These are phyloP conservation scores for Scytalidium sp. DNA, from an alignment of 2,329 filamentous ascomycete species.

Conservation along the genomic window DNA sequence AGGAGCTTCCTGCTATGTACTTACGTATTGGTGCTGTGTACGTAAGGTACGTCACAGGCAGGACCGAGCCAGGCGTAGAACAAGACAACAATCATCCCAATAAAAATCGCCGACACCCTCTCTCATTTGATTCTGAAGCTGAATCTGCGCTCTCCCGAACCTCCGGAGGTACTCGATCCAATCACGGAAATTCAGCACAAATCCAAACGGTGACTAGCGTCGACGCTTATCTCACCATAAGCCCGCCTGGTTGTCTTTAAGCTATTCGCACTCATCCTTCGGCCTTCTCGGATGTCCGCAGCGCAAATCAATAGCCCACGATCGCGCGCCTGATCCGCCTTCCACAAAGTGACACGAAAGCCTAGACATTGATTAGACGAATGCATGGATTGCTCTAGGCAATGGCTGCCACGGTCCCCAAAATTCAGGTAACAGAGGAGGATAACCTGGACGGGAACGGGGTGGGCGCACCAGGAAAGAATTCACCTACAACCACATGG, in stretches of 20 bases:
- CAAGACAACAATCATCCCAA: background rate
- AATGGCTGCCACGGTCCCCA: constrained; percentile 27
- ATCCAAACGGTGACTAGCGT: background rate
- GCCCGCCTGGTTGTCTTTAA: background rate
- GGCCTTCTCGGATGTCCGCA: constrained; percentile 9
- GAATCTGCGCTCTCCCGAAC: background rate
- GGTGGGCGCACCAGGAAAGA: constrained; percentile 14
- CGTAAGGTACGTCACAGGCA: too few relatives aligned
- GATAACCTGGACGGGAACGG: constrained; percentile 16
- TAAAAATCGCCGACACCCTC: background rate
- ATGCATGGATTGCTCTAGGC: constrained; percentile 19
- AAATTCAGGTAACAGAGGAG: constrained; percentile 26
- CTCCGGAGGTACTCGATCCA: background rate
- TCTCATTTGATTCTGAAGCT: background rate
- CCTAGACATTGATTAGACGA: constrained; percentile 8
- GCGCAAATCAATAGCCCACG: constrained; percentile 11
- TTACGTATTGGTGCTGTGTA: too few relatives aligned
- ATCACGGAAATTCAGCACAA: background rate
- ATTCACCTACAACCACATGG: constrained; percentile 23
- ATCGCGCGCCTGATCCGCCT: constrained; percentile 8
- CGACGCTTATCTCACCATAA: background rate
- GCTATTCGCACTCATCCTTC: background rate
- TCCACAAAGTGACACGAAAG: constrained; percentile 1
- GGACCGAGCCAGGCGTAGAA: too few relatives aligned
- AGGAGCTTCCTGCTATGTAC: too few relatives aligned